A percentile compares a stretch with the other conserved stretches of the same genome.
phyloP scores from a whole-genome alignment of 208 protist genomes.

The Leishmania mexicana region DNA sequence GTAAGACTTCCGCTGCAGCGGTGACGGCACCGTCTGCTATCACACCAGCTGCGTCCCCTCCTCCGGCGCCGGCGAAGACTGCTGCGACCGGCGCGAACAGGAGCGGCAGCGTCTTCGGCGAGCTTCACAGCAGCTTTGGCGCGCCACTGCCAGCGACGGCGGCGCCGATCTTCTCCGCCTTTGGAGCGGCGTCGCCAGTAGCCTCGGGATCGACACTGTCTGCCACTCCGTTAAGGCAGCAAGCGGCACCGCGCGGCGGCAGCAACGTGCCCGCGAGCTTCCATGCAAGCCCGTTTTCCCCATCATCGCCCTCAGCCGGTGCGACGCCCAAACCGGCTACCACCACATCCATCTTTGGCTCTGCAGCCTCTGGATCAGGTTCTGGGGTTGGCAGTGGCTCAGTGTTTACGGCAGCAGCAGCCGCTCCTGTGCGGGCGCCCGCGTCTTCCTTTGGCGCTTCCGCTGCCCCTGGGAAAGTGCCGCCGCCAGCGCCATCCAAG shows the following conservation, averaged over 20 bases:
- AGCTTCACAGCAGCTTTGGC: neutral
- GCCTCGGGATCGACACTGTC: neutral
- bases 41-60: neutral
- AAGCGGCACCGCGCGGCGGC: neutral
- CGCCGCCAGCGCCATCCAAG: neutral
- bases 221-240: neutral
- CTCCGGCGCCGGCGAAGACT: neutral
- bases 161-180: neutral
- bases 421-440: constrained; percentile 1
- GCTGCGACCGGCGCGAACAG: neutral
- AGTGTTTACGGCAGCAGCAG: constrained; percentile 5
- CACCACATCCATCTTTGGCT: constrained; percentile 1
- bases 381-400: neutral
- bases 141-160: neutral
- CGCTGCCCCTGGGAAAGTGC: neutral
- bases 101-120: constrained; percentile 2
- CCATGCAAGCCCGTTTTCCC: neutral
- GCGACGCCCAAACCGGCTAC: neutral
- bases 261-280: neutral
- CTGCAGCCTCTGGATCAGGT: neutral
- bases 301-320: neutral
- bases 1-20: neutral
- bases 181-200: neutral
- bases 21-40: neutral
- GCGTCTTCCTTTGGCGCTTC: neutral